Conservation (phyloP, 2,329 filamentous ascomycete species). For the Tolypocladium capitatum region DNA sequence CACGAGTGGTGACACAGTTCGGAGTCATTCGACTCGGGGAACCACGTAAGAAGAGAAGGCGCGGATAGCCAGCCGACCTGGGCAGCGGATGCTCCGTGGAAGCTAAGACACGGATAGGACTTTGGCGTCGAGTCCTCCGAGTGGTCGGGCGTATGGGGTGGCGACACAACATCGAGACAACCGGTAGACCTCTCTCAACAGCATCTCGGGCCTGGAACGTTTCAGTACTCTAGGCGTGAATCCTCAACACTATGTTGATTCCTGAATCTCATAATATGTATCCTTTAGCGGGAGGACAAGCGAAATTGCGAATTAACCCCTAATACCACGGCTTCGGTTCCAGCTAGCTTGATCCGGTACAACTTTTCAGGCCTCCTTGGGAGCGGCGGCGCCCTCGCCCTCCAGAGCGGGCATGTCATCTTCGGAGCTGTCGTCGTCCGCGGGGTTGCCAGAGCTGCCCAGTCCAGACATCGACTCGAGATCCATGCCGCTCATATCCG, state of each 20-base stretch:
- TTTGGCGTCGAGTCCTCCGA: not conserved
- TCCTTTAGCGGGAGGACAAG: not conserved
- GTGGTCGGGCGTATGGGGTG: not conserved
- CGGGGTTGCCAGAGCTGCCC: constrained; percentile 11
- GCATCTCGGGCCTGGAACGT: not conserved
- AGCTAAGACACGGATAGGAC: not conserved
- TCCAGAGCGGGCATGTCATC: constrained; percentile 81
- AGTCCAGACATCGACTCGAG: constrained; percentile 33
- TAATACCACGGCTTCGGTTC: not conserved
- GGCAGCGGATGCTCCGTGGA: not conserved
- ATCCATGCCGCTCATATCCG: constrained; percentile 30
- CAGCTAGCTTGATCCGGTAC: not conserved
- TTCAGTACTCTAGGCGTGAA: not conserved
- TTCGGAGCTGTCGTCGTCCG: constrained; percentile 37
- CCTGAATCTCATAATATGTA: not conserved
- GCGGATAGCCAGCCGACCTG: not conserved
- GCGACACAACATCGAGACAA: not conserved
- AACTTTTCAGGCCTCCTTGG: constrained; percentile 23
- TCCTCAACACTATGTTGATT: not conserved
- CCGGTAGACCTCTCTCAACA: not conserved
- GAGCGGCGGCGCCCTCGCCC: constrained; percentile 37
- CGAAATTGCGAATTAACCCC: not conserved
- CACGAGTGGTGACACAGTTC: not conserved
- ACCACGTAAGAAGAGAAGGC: not conserved
- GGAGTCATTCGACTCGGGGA: not conserved